Evolutionary conservation across 176 grass and related monocot species (phyloP), one percentile per base, ranked within the genome.

Genomic region (Aegilops bicornis): DNA sequence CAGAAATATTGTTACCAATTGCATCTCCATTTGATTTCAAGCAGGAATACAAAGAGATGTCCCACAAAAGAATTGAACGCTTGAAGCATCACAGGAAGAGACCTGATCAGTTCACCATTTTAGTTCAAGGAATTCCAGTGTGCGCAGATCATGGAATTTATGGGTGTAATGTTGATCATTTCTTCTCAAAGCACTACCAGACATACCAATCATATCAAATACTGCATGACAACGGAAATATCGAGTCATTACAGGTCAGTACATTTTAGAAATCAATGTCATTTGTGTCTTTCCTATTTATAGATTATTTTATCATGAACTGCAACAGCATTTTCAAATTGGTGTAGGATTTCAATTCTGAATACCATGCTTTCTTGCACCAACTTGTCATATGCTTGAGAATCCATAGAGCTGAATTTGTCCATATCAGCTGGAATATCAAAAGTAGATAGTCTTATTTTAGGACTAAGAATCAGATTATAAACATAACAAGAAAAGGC

Each of bases 181-280:
- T 95, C 37, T 97, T 95, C 89, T 97, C 92, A 47, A 97, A 95
- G 82, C 90, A 97, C 79, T 91, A 91, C 66, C 81, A 25, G 8
- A 84, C 90, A 30, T 97, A 97, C 82, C 90, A 86, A 52, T 79
- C 92, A 10, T 93, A 90, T 87, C 87, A 90, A 82, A 88, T 90
- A 76, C 68, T 93, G 75, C 84, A 97, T 25, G 87, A 93, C 52
- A 71, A 69, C 29, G 84, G 81, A 76, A 88, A 88, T 31, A 91
- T 97, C 43, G 82, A 89, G 86, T 69, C 84, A 61, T 84, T 95
- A 39, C 43, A 84, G 89, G 95, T 94, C n/a, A 71, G 62, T 89
- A 40, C 35, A 65, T 22, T 30, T 23, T n/a, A 35, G 22, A 25
- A 74, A 22, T 73, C 35, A 58, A 71, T 92, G 25, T 42, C 40